Evolutionary conservation across 2,329 filamentous ascomycete species (phyloP).

Genomic region (Verticillium nubilum): DNA sequence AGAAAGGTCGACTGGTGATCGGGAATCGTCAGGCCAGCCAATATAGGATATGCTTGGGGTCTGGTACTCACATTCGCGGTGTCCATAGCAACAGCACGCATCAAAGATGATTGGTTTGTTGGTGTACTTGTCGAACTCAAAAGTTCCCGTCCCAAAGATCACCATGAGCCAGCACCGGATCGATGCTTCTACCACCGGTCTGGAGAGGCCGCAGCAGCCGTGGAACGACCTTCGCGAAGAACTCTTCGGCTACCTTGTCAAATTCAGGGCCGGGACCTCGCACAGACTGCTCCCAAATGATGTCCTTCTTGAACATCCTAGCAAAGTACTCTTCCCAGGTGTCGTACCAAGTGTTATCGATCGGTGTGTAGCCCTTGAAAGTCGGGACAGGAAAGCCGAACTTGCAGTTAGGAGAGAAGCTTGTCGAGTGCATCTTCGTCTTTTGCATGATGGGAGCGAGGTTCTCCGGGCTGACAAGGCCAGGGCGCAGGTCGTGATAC

Average conservation of each 20-base stretch:
- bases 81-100: conserved; percentile 32
- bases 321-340: conserved; percentile 13
- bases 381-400: conserved; percentile 30
- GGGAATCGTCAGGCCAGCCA: too few species aligned
- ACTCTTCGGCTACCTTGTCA: conserved; percentile 17
- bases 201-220: conserved; percentile 37
- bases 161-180: conserved; percentile 38
- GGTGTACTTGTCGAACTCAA: conserved; percentile 21
- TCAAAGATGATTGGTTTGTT: conserved; percentile 31
- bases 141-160: conserved; percentile 37
- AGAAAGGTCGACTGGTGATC: too few species aligned
- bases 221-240: conserved; percentile 39
- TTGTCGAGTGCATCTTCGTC: conserved; percentile 10
- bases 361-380: conserved; percentile 16
- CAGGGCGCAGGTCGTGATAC: conserved; percentile 17
- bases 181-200: conserved; percentile 28
- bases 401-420: conserved; percentile 21
- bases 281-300: conserved; percentile 19
- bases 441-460: conserved; percentile 19
- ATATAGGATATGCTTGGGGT: too few species aligned
- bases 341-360: conserved; percentile 9
- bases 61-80: conserved; percentile 33
- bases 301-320: conserved; percentile 21
- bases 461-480: conserved; percentile 11
- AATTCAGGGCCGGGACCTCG: conserved; percentile 22